Percentiles rank a stretch among this genome's conserved stretches.
Conservation (phyloP, 2,329 filamentous ascomycete species). For the Colletotrichum salicis region DNA sequence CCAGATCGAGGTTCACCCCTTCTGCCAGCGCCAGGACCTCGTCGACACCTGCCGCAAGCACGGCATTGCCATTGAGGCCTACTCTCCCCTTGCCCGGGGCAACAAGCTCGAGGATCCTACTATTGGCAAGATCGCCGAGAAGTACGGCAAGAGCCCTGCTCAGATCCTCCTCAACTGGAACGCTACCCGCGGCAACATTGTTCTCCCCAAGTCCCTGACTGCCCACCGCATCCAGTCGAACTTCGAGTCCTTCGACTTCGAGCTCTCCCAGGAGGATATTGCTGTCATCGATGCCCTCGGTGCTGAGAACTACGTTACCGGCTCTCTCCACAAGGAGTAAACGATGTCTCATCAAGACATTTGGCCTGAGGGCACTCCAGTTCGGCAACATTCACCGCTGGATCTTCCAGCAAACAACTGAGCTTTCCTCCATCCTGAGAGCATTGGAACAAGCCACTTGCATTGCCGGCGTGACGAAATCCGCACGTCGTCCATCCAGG, state of each 20-base stretch:
- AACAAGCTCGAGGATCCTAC: conserved; percentile 62
- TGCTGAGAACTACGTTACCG: conserved; percentile 40
- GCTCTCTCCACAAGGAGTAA: conserved; percentile 54
- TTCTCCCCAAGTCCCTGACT: conserved; percentile 73
- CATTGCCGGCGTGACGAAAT: conserved; percentile 17
- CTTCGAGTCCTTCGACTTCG: conserved; percentile 72
- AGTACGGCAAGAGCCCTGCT: conserved; percentile 64
- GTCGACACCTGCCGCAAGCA: conserved; percentile 73
- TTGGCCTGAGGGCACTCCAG: neutral
- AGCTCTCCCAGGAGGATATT: conserved; percentile 63
- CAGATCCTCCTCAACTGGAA: conserved; percentile 71
- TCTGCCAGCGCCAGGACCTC: conserved; percentile 60
- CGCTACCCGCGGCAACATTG: conserved; percentile 65
- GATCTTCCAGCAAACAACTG: neutral
- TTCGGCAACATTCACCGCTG: conserved; percentile 17
- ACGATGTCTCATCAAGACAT: conserved; percentile 18
- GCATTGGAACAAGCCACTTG: conserved; percentile 23
- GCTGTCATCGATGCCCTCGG: conserved; percentile 46
- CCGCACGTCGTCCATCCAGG: conserved; percentile 34
- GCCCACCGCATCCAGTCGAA: conserved; percentile 70
- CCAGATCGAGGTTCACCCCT: conserved; percentile 71
- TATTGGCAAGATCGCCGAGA: conserved; percentile 64
- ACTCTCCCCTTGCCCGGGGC: conserved; percentile 59
- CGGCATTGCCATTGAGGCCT: conserved; percentile 63
- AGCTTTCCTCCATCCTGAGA: conserved; percentile 35